Evolutionary conservation across 2,329 filamentous ascomycete genomes (phyloP).

Genomic region (Colletotrichum echinochloae): DNA sequence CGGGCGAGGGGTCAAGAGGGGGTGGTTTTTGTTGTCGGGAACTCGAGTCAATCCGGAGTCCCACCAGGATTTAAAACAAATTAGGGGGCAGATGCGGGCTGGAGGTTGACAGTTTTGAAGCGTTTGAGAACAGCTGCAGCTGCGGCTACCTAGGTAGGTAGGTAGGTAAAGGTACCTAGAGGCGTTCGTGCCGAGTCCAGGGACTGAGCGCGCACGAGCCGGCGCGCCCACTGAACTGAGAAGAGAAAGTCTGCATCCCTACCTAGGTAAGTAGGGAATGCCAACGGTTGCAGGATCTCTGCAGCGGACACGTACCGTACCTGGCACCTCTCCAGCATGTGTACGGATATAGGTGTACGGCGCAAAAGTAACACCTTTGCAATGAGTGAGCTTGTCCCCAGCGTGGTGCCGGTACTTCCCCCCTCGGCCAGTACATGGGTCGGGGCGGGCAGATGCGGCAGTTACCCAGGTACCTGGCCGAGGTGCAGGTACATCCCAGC

Average conservation of each 20-base stretch:
- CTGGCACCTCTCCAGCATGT: too few species aligned
- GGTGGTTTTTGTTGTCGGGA: not conserved
- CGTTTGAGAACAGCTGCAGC: conserved; percentile 7
- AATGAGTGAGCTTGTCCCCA: not conserved
- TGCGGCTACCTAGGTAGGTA: too few species aligned
- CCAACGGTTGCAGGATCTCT: too few species aligned
- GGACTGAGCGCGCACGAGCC: conserved; percentile 29
- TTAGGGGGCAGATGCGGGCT: not conserved
- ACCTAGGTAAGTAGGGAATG: too few species aligned
- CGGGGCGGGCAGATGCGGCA: conserved; percentile 5
- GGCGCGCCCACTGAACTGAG: conserved; percentile 4
- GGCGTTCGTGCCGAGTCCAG: conserved; percentile 36
- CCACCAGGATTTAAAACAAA: not conserved
- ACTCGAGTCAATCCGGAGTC: not conserved
- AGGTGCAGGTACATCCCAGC: conserved; percentile 27
- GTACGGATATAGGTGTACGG: too few species aligned
- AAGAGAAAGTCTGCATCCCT: not conserved
- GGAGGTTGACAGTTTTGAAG: not conserved
- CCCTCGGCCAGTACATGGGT: conserved; percentile 16
- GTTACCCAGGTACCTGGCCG: conserved; percentile 2
- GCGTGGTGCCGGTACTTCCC: conserved; percentile 21
- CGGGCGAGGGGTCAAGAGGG: not conserved
- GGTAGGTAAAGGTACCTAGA: too few species aligned
- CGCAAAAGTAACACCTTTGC: too few species aligned
- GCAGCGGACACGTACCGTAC: too few species aligned